Conservation (phyloP, 108 stramenopile genomes). For the Hondaea fermentalgiana region DNA sequence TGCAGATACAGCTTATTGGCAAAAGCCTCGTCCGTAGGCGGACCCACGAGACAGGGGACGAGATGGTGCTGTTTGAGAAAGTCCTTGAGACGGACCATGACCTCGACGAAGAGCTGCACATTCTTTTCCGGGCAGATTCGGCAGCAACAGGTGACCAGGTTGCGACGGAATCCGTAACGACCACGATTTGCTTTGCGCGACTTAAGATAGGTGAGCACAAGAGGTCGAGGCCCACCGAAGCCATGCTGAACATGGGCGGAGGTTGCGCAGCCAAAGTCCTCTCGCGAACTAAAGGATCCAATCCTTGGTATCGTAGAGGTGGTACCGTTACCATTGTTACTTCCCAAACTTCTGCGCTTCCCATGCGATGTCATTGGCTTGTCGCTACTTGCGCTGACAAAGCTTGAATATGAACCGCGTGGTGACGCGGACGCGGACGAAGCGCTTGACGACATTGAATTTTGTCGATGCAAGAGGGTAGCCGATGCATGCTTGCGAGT, state of each 20-base stretch:
- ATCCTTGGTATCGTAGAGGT: background rate
- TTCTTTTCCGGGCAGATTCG: conserved; percentile 1
- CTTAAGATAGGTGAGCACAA: background rate
- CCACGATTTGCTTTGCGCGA: background rate
- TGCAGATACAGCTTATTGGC: background rate
- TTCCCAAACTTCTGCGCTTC: too few species aligned
- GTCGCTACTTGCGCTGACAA: too few species aligned
- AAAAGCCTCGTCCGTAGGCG: background rate
- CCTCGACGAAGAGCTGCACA: background rate
- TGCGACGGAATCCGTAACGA: background rate
- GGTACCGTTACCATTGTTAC: background rate
- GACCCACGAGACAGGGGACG: background rate
- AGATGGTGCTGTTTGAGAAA: background rate
- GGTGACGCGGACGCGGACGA: too few species aligned
- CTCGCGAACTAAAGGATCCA: background rate
- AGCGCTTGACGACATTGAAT: too few species aligned
- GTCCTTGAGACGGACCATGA: background rate
- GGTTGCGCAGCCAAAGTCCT: background rate
- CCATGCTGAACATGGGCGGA: background rate
- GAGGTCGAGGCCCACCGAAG: background rate
- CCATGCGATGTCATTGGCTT: too few species aligned
- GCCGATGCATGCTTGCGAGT: too few species aligned
- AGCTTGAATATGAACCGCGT: too few species aligned
- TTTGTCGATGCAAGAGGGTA: too few species aligned
- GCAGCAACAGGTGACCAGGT: background rate